Evolutionary conservation across 2,329 filamentous ascomycete genomes (phyloP).

Genomic region (Sporothrix globosa): DNA sequence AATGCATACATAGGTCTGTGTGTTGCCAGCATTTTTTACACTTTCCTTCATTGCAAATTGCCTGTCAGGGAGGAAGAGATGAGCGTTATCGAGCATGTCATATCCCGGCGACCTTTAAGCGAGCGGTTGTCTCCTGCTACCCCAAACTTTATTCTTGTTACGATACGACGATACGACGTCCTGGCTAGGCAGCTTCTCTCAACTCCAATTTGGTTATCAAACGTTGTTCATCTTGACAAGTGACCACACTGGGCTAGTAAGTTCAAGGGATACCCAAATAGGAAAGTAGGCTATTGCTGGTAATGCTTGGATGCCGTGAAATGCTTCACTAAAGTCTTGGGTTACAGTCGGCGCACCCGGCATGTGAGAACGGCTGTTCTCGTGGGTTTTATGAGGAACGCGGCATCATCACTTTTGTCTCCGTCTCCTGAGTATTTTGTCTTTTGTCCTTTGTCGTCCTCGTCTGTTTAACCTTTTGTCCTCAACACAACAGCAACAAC

Average conservation of each 20-base stretch:
- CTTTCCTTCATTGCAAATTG: not conserved
- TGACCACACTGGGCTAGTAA: not conserved
- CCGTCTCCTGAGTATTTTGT: not conserved
- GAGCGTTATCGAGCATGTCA: slow-evolving; percentile 15
- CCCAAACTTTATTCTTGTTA: not conserved
- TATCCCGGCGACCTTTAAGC: not conserved
- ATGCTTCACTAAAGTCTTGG: not conserved
- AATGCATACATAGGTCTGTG: not conserved
- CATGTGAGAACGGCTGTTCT: not conserved
- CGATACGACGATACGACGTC: no score
- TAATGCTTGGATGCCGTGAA: not conserved
- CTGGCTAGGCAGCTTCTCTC: not conserved
- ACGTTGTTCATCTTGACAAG: not conserved
- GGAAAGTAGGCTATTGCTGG: not conserved
- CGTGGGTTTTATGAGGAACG: not conserved
- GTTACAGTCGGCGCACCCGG: slow-evolving; percentile 17
- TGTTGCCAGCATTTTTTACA: not conserved
- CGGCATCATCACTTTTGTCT: not conserved
- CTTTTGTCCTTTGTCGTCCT: not conserved
- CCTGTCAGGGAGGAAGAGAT: not conserved
- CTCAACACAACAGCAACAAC: not conserved
- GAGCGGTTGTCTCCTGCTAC: not conserved
- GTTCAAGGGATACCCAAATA: not conserved
- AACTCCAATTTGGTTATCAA: slow-evolving; percentile 2
- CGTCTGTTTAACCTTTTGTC: not conserved